Evolutionary conservation across 768 basidiomycete genomes (phyloP), one percentile per base, ranked within the genome.

Genomic region (Crassisporium funariophilum): DNA sequence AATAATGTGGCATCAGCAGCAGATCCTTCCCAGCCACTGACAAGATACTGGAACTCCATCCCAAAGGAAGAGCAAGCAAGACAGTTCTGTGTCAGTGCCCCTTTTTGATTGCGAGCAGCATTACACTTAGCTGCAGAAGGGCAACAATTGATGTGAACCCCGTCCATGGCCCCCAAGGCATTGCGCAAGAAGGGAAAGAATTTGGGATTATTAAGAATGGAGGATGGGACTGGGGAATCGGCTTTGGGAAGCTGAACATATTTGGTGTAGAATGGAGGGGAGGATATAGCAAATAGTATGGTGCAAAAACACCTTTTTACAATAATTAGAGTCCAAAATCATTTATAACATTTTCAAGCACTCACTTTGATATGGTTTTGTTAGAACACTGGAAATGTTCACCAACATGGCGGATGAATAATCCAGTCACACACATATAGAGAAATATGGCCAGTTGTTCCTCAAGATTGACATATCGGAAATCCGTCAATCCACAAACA

Each of bases 21-120:
- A 24, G 63, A 66, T 0, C 73, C 74, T 31, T 77, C 73, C 65
- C 68, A 75, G 1, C 73, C 70, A 44, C 59, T 65, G 4, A 70
- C 48, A 4, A 71, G 34, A 53, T 74, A 77, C 4, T 57, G 52
- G 41, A 76, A 75, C 1, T 41, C 25, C 19, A 76, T 48, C 17
- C 60, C 36, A 39, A 73, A 74, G 1, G 54, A 52, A 10, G 64
- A 70, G 2, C 44, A 57, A 13, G 69, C 69, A 6, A 77, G 60
- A 10, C 53, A 55, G 45, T 77, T 76, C 33, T 70, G 70, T 0
- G 70, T 59, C 2, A 75, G 41, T 11, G 49, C 40, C 12, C 71
- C 71, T 47, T n/a, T n/a, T n/a, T n/a, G n/a, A n/a, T n/a, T n/a
- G n/a, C n/a, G n/a, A n/a, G n/a, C n/a, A n/a, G n/a, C n/a, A n/a